Evolutionary conservation across 2,329 filamentous ascomycete species (phyloP).

Genomic region (Pseudopithomyces chartarum): DNA sequence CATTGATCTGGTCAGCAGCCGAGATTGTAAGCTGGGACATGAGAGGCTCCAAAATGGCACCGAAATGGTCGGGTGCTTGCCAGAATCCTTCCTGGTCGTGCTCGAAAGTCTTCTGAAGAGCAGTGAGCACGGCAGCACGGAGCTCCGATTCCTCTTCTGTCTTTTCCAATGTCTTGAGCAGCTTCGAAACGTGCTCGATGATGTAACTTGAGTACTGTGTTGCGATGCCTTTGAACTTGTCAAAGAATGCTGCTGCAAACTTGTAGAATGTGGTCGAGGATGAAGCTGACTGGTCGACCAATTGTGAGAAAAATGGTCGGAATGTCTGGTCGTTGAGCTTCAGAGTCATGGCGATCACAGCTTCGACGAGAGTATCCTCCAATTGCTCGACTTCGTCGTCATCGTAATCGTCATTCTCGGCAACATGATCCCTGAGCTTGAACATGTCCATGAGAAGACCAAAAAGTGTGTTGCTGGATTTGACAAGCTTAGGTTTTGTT

Average conservation of each 20-base stretch:
- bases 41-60: constrained; percentile 70
- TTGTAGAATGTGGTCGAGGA: constrained; percentile 75
- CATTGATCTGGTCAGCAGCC: constrained; percentile 40
- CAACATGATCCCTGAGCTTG: constrained; percentile 63
- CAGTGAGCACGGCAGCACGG: constrained; percentile 71
- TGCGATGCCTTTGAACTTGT: constrained; percentile 82
- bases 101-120: constrained; percentile 76
- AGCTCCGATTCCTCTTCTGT: constrained; percentile 60
- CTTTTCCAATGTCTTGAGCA: constrained; percentile 55
- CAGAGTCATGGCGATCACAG: constrained; percentile 87
- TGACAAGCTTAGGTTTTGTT: constrained; percentile 76
- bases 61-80: constrained; percentile 89
- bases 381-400: constrained; percentile 61
- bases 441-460: constrained; percentile 61
- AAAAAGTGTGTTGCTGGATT: constrained; percentile 73
- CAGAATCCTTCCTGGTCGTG: constrained; percentile 96
- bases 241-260: constrained; percentile 81
- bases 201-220: constrained; percentile 89
- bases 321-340: constrained; percentile 96
- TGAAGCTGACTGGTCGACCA: constrained; percentile 74
- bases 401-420: constrained; percentile 52
- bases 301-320: constrained; percentile 82
- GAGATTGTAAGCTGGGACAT: constrained; percentile 62
- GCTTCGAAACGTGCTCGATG: constrained; percentile 72
- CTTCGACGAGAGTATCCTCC: constrained; percentile 69